phyloP scores from a whole-genome alignment of 176 grass and related monocot genomes.

The Triticum turgidum region DNA sequence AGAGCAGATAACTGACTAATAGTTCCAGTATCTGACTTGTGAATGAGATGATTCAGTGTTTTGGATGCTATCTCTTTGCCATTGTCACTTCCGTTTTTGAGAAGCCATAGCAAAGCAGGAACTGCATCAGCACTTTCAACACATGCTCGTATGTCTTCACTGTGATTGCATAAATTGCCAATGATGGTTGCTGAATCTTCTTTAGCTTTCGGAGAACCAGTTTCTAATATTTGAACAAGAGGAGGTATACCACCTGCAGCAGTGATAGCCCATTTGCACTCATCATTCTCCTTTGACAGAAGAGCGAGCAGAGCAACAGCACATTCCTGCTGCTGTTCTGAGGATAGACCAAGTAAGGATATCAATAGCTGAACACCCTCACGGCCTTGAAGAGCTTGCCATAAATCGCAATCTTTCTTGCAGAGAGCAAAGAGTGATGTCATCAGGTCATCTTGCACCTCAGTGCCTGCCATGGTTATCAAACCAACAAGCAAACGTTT shows the following conservation, averaged over 20 bases:
- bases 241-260: constrained; percentile 99
- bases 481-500: constrained; percentile 91
- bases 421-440: constrained; percentile 89
- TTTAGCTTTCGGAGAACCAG: constrained; percentile 95
- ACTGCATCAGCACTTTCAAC: constrained; percentile 99
- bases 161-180: constrained; percentile 99
- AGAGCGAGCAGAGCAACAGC: constrained; percentile 91
- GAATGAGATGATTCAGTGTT: constrained; percentile 97
- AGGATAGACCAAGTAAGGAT: constrained; percentile 97
- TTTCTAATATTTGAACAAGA: constrained; percentile 99
- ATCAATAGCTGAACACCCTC: constrained; percentile 98
- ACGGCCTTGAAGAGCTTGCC: constrained; percentile 98
- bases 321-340: constrained; percentile 99
- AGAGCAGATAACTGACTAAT: constrained; percentile 94
- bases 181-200: constrained; percentile 99
- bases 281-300: constrained; percentile 98
- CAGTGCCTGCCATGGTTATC: constrained; percentile 90
- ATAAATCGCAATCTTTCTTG: constrained; percentile 88
- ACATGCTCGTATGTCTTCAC: constrained; percentile 98
- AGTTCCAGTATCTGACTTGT: constrained; percentile 98
- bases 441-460: constrained; percentile 88
- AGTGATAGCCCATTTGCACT: constrained; percentile 99
- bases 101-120: constrained; percentile 97
- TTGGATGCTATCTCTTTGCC: constrained; percentile 99
- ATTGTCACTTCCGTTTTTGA: constrained; percentile 98